phyloP scores from a whole-genome alignment of 2,329 filamentous ascomycete species.

The Davidsoniella neocaledoniae region DNA sequence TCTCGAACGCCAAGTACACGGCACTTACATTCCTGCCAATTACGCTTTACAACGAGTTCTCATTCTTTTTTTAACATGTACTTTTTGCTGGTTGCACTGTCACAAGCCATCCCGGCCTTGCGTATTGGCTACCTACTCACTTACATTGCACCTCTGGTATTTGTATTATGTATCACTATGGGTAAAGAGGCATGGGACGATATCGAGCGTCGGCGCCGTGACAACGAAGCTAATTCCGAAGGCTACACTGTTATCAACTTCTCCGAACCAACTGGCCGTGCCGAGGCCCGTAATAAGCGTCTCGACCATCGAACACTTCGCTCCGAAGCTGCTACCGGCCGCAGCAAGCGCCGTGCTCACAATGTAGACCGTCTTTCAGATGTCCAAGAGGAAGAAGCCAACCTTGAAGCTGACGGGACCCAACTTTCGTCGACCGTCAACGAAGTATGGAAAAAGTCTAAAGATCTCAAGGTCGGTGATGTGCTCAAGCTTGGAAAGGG shows the following conservation, averaged over 20 bases:
- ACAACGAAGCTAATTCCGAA: slow-evolving; percentile 89
- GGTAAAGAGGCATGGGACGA: slow-evolving; percentile 95
- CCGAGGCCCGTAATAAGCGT: slow-evolving; percentile 17
- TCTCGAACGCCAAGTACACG: slow-evolving; percentile 97
- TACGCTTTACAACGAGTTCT: slow-evolving; percentile 96
- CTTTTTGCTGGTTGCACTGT: slow-evolving; percentile 86
- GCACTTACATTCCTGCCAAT: slow-evolving; percentile 84
- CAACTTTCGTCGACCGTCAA: slow-evolving; percentile 34
- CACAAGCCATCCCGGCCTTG: slow-evolving; percentile 76
- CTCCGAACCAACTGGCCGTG: slow-evolving; percentile 31
- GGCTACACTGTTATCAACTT: slow-evolving; percentile 66
- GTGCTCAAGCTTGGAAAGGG: slow-evolving; percentile 87
- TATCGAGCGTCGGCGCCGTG: slow-evolving; percentile 66
- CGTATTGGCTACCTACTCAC: slow-evolving; percentile 90
- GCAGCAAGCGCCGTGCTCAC: slow-evolving; percentile 10
- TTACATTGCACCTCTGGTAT: slow-evolving; percentile 80
- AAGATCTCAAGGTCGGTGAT: slow-evolving; percentile 83
- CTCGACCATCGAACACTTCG: slow-evolving; percentile 22
- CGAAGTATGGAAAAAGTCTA: slow-evolving; percentile 65
- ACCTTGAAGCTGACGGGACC: slow-evolving; percentile 26
- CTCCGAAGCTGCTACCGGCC: slow-evolving; percentile 20
- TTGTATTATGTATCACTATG: slow-evolving; percentile 81
- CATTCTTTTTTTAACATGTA: slow-evolving; percentile 99
- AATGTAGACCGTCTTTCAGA: slow-evolving; percentile 33
- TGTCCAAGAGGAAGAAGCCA: slow-evolving; percentile 53